A percentile compares a stretch with the other conserved stretches of the same genome.
Conservation (phyloP, 1,139 yeast species). For the Taphrina deformans region DNA sequence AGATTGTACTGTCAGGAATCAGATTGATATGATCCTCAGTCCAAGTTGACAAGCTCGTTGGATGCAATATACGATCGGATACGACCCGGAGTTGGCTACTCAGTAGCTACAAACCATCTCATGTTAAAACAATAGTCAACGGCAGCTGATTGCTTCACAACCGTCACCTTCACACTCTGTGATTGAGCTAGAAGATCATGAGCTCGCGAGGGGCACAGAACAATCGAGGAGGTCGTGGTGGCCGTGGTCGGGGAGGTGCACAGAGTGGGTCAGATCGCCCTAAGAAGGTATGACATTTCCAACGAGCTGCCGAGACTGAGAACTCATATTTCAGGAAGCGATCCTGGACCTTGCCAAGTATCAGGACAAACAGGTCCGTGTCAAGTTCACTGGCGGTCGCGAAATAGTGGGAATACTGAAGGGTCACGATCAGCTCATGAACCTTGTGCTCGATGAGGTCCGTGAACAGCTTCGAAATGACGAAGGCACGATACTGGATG, state of each 20-base stretch:
- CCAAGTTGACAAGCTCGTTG: too few relatives aligned
- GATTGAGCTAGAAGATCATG: too few relatives aligned
- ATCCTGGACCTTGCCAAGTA: slow-evolving; percentile 79
- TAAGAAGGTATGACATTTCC: slow-evolving; percentile 12
- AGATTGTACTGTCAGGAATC: too few relatives aligned
- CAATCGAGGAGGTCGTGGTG: slow-evolving; percentile 40
- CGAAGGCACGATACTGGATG: slow-evolving; percentile 55
- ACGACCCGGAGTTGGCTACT: not conserved
- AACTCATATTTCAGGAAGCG: slow-evolving; percentile 61
- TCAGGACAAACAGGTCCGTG: slow-evolving; percentile 70
- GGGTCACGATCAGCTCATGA: slow-evolving; percentile 92
- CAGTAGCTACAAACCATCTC: not conserved
- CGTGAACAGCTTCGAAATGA: slow-evolving; percentile 67
- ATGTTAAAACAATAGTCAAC: not conserved
- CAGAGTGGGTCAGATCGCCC: slow-evolving; percentile 20
- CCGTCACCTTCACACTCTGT: too few relatives aligned
- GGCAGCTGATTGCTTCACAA: not conserved
- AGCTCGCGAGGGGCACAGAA: slow-evolving; percentile 20
- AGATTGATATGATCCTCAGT: too few relatives aligned
- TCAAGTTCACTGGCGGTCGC: slow-evolving; percentile 86
- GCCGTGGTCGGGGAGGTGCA: slow-evolving; percentile 57
- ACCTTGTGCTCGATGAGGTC: slow-evolving; percentile 83
- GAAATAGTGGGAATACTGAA: slow-evolving; percentile 72
- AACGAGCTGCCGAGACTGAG: not conserved
- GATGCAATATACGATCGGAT: slow-evolving; percentile 1